Evolutionary conservation across 2,329 filamentous ascomycete genomes (phyloP).

Genomic region (Diatrype stigma): DNA sequence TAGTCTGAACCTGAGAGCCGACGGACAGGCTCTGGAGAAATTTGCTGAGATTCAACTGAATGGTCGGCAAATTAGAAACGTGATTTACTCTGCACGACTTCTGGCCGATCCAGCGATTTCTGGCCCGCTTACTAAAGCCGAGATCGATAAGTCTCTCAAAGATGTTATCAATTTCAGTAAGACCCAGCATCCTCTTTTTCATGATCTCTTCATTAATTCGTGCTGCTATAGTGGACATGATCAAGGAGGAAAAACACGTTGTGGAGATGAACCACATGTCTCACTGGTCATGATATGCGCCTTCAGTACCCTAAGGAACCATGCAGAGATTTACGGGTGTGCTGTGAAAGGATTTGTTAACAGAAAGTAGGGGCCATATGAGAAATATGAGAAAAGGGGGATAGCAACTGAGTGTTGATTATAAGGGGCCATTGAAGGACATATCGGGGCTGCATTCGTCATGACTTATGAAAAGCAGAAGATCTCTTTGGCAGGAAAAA

Average conservation of each 20-base stretch:
- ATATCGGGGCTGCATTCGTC: too few species aligned
- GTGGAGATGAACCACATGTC: background rate
- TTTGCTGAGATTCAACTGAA: constrained; percentile 2
- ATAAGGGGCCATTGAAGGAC: too few species aligned
- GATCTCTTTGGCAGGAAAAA: too few species aligned
- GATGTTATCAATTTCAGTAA: background rate
- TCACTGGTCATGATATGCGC: too few species aligned
- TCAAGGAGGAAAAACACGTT: background rate
- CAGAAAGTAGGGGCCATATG: too few species aligned
- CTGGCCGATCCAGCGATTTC: background rate
- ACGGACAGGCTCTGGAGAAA: background rate
- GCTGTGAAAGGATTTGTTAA: too few species aligned
- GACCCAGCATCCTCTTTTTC: background rate
- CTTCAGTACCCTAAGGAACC: too few species aligned
- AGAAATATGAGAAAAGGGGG: too few species aligned
- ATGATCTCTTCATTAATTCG: background rate
- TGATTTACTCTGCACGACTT: background rate
- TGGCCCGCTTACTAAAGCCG: background rate
- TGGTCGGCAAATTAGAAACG: constrained; percentile 8
- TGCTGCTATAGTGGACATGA: background rate
- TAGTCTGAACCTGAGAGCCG: background rate
- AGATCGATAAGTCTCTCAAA: background rate
- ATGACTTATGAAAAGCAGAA: too few species aligned
- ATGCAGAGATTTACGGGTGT: too few species aligned
- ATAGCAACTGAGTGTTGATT: too few species aligned